Base-by-base conservation (phyloP, 1,284 basidiomycete species). In the Moesziomyces antarcticus region DNA sequence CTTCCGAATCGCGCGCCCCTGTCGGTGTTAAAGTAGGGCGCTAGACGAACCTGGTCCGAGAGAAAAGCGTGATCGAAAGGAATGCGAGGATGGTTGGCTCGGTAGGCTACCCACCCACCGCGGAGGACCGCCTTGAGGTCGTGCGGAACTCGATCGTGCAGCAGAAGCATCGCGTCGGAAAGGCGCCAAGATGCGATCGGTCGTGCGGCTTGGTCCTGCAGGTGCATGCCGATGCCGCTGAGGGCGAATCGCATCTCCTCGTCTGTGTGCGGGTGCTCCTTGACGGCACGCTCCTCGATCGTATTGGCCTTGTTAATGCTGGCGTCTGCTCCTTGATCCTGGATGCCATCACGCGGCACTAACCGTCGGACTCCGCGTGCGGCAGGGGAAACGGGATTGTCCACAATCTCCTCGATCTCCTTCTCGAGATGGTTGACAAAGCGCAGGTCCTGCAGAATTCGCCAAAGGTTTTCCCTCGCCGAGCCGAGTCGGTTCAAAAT, bases 161-260 rank as follows among this genome's bases (percentile, higher is more conserved):
- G n/a, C 22, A 60, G 33, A 20, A 66, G 25, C 7, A 6, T 1
- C 5, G 2, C 3, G 18, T 60, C 63, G 16, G 37, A 24, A 16
- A 55, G 40, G 5, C 56, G 63, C 52, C 53, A 60, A 1, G 27
- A 25, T 13, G 56, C 63, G 35, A 66, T 66, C 0, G 47, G 48
- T 2, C 22, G 42, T 18, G 52, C 56, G 14, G 51, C 22, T 22
- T 18, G 18, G 30, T 65, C 63, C 0, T 22, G 20, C 8, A 50
- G 37, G n/a, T 48, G 11, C 63, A 65, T 58, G n/a, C 56, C 56
- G 4, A 57, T 25, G 5, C 46, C 47, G 7, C 18, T 13, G 1
- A 65, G 50, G 5, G 50, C 53, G 1, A 0, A 1, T 30, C 22
- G n/a, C 44, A 43, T 21, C 20, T 60, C 44, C 13, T 16, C 40